phyloP scores from a whole-genome alignment of 805 yeast species.

The Wickerhamomyces pijperi region DNA sequence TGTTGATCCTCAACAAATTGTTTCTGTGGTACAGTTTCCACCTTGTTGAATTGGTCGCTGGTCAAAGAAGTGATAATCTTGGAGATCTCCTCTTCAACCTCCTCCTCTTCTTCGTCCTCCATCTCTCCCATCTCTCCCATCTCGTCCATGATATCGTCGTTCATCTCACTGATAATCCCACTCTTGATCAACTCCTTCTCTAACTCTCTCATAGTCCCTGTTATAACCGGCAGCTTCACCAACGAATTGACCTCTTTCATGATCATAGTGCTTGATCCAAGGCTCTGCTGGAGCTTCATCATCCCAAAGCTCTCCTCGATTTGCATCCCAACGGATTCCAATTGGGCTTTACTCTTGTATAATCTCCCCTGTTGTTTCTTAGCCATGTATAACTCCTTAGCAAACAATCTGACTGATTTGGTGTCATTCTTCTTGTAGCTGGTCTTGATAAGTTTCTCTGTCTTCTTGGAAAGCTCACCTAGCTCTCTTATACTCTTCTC shows the following conservation, averaged over 20 bases:
- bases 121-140: slow-evolving; percentile 56
- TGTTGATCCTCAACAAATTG: slow-evolving; percentile 14
- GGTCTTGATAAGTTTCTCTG: slow-evolving; percentile 63
- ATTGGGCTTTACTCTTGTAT: slow-evolving; percentile 71
- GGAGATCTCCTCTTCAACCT: slow-evolving; percentile 51
- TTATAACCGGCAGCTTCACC: slow-evolving; percentile 68
- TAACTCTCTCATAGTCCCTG: slow-evolving; percentile 73
- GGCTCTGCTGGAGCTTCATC: slow-evolving; percentile 70
- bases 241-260: slow-evolving; percentile 84
- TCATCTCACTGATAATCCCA: slow-evolving; percentile 89
- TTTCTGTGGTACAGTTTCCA: slow-evolving; percentile 24
- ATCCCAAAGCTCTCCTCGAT: slow-evolving; percentile 85
- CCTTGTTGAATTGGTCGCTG: slow-evolving; percentile 28
- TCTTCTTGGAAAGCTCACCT: slow-evolving; percentile 58
- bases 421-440: slow-evolving; percentile 69
- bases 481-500: slow-evolving; percentile 57
- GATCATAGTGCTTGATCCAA: slow-evolving; percentile 65
- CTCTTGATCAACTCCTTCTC: slow-evolving; percentile 79
- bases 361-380: slow-evolving; percentile 66
- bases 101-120: slow-evolving; percentile 58
- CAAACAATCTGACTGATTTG: slow-evolving; percentile 68
- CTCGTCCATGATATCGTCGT: slow-evolving; percentile 75
- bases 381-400: slow-evolving; percentile 67
- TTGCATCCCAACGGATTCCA: slow-evolving; percentile 80
- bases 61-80: slow-evolving; percentile 41